Evolutionary conservation across 768 basidiomycete species (phyloP).

Genomic region (Tricholomella constricta): DNA sequence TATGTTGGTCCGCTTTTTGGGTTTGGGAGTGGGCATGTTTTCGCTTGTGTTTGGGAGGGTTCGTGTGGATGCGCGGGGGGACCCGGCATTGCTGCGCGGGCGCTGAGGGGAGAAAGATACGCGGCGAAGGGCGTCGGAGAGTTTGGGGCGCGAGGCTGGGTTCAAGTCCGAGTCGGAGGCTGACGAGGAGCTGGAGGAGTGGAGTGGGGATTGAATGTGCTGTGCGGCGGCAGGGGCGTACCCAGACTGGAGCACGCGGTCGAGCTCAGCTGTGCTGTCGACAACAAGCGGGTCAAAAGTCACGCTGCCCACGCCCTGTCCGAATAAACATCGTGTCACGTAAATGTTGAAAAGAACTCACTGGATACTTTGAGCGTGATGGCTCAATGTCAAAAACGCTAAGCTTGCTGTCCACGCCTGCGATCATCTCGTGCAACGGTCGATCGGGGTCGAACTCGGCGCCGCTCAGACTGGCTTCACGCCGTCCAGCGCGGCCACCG

Average conservation of each 20-base stretch:
- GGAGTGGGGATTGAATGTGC: conserved; percentile 48
- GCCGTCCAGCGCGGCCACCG: conserved; percentile 48
- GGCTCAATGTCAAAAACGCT: conserved; percentile 58
- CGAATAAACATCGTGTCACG: neutral
- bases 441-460: conserved; percentile 88
- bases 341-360: conserved; percentile 27
- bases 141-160: conserved; percentile 54
- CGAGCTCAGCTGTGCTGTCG: conserved; percentile 63
- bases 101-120: conserved; percentile 78
- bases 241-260: conserved; percentile 60
- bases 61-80: conserved; percentile 24
- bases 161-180: conserved; percentile 54
- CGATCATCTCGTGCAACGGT: conserved; percentile 72
- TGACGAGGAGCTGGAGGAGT: conserved; percentile 49
- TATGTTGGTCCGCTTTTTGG: conserved; percentile 30
- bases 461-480: conserved; percentile 66
- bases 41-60: conserved; percentile 10
- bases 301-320: conserved; percentile 33
- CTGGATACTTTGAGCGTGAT: conserved; percentile 51
- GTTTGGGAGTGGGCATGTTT: conserved; percentile 34
- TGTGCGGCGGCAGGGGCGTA: conserved; percentile 40
- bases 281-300: conserved; percentile 60
- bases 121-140: conserved; percentile 70
- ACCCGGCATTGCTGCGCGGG: conserved; percentile 50
- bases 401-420: conserved; percentile 55